Evolutionary conservation across 2,329 filamentous ascomycete species (phyloP).

Genomic region (Amauroascus niger): DNA sequence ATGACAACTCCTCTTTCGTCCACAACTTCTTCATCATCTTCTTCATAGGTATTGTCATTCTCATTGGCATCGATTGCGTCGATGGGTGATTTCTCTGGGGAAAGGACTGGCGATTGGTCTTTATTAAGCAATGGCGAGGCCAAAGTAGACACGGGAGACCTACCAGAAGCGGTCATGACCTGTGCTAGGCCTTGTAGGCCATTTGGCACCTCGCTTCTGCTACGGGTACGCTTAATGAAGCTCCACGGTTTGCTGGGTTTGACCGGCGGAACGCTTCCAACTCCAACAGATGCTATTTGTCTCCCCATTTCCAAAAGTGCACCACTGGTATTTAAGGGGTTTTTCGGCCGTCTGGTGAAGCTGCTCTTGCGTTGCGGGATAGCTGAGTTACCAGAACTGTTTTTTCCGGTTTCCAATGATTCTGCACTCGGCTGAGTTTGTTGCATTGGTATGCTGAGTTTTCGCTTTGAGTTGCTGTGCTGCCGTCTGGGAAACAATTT

Average conservation of each 20-base stretch:
- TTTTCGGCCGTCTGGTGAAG: conserved; percentile 32
- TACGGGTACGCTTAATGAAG: conserved; percentile 43
- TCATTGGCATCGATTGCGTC: conserved; percentile 26
- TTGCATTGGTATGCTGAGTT: conserved; percentile 17
- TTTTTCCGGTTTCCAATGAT: conserved; percentile 25
- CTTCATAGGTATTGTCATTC: conserved; percentile 36
- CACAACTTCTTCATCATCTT: conserved; percentile 48
- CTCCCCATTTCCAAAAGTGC: conserved; percentile 39
- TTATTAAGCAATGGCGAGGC: conserved; percentile 38
- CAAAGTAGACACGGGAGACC: conserved; percentile 49
- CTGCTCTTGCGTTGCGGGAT: conserved; percentile 33
- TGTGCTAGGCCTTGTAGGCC: conserved; percentile 37
- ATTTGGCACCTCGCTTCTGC: conserved; percentile 48
- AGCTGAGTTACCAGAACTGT: conserved; percentile 20
- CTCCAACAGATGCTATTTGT: conserved; percentile 38
- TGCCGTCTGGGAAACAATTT: conserved; percentile 35
- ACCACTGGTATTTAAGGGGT: conserved; percentile 32
- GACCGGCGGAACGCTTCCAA: conserved; percentile 42
- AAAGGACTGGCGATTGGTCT: not conserved
- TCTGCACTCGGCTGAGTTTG: conserved; percentile 23
- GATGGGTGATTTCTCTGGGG: not conserved
- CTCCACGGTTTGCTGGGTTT: conserved; percentile 35
- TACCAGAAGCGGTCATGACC: conserved; percentile 49
- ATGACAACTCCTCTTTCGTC: conserved; percentile 54
- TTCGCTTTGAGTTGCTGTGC: conserved; percentile 41